phyloP scores from a whole-genome alignment of 2,329 filamentous ascomycete genomes.

The Talaromyces islandicus region DNA sequence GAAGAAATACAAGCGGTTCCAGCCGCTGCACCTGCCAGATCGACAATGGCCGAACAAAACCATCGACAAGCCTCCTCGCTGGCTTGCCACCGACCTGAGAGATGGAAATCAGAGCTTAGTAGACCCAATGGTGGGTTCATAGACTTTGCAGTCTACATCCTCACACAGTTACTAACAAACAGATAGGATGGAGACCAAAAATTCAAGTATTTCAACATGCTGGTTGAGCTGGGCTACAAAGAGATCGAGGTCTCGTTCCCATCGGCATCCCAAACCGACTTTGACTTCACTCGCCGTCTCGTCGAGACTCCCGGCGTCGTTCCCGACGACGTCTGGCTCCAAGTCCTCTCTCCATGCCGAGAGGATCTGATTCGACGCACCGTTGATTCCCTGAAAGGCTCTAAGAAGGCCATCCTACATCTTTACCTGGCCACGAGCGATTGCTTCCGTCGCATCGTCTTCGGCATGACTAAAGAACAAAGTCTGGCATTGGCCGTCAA shows the following conservation, averaged over 20 bases:
- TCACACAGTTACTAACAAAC: not conserved
- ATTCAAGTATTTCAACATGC: slow-evolving; percentile 91
- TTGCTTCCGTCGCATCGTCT: slow-evolving; percentile 89
- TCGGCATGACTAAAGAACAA: slow-evolving; percentile 78
- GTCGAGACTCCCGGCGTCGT: slow-evolving; percentile 77
- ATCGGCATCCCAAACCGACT: slow-evolving; percentile 90
- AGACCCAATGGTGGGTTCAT: slow-evolving; percentile 72
- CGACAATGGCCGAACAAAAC: slow-evolving; percentile 73
- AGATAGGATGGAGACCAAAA: slow-evolving; percentile 85
- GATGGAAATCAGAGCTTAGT: slow-evolving; percentile 93
- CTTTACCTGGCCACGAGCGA: slow-evolving; percentile 94
- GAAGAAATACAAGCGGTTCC: slow-evolving; percentile 43
- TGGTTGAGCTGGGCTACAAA: slow-evolving; percentile 88
- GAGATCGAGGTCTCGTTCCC: slow-evolving; percentile 97
- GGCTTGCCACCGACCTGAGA: slow-evolving; percentile 81
- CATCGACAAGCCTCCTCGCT: slow-evolving; percentile 78
- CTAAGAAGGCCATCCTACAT: slow-evolving; percentile 91
- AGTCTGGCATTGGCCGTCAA: slow-evolving; percentile 74
- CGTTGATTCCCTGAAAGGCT: slow-evolving; percentile 78
- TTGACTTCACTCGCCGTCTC: slow-evolving; percentile 84
- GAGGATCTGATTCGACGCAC: slow-evolving; percentile 85
- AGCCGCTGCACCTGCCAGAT: slow-evolving; percentile 44
- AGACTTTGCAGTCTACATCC: not conserved
- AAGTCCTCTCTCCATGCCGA: slow-evolving; percentile 87
- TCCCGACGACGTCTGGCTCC: slow-evolving; percentile 84